Evolutionary conservation across 495 filamentous ascomycete genomes (phyloP).

Genomic region (Neurospora cerealis): DNA sequence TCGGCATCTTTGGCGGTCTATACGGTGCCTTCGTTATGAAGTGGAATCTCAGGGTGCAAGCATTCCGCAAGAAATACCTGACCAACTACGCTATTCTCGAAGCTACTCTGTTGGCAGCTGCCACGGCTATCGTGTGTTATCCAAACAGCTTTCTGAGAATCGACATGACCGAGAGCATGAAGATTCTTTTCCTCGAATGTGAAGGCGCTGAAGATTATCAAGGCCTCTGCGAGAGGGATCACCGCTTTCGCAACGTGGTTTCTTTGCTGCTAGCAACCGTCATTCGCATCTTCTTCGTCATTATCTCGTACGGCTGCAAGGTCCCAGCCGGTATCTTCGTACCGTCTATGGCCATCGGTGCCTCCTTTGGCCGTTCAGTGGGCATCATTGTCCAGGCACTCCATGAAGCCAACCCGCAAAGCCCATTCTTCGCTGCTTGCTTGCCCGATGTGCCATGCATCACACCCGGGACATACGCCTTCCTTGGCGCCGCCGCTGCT

Average conservation of each 20-base stretch:
- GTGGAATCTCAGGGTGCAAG: conserved; percentile 87
- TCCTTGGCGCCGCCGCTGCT: conserved; percentile 86
- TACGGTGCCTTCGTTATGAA: conserved; percentile 98
- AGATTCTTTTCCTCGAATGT: conserved; percentile 91
- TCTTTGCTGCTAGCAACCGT: conserved; percentile 75
- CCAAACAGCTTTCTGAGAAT: conserved; percentile 93
- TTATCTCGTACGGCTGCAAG: conserved; percentile 96
- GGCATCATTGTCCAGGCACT: conserved; percentile 89
- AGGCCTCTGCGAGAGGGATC: conserved; percentile 72
- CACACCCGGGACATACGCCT: conserved; percentile 92
- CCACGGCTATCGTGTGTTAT: conserved; percentile 86
- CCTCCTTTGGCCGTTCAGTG: conserved; percentile 86
- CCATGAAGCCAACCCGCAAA: conserved; percentile 71
- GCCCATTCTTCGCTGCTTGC: conserved; percentile 78
- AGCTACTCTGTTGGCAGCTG: conserved; percentile 68
- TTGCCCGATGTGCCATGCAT: conserved; percentile 92
- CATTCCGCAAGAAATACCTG: conserved; percentile 92
- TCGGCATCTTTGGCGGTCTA: conserved; percentile 88
- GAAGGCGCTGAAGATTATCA: conserved; percentile 88
- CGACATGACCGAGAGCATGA: conserved; percentile 99
- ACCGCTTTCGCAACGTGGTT: conserved; percentile 69
- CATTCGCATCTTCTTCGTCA: conserved; percentile 74
- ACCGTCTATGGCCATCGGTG: conserved; percentile 94
- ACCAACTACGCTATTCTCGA: conserved; percentile 79
- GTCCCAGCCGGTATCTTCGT: conserved; percentile 97